These are phyloP conservation scores for Helicostylum pulchrum DNA, from an alignment of 192 early-diverging fungal species.

Conservation along the genomic window DNA sequence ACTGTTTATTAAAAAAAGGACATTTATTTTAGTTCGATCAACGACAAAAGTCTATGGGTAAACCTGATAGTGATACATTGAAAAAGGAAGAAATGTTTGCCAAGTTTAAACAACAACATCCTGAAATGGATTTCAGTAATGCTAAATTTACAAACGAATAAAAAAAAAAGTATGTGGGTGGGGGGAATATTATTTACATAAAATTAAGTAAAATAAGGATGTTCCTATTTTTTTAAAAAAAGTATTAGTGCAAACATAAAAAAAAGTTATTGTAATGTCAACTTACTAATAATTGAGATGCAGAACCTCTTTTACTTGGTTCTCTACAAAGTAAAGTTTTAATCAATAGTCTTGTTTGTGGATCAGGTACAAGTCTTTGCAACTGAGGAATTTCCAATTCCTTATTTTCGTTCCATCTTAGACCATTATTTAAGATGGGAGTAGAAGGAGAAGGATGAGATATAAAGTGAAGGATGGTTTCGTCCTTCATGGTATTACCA, in stretches of 20 bases:
- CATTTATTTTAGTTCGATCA: conserved; percentile 73
- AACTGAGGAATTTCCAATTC: conserved; percentile 47
- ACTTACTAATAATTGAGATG: conserved; percentile 40
- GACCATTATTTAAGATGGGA: conserved; percentile 39
- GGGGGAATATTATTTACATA: no score
- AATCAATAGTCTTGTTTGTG: conserved; percentile 38
- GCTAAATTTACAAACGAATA: conserved; percentile 11
- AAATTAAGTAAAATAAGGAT: neutral
- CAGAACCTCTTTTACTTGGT: conserved; percentile 38
- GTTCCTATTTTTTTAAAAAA: neutral
- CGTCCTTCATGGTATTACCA: conserved; percentile 39
- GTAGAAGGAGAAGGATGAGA: conserved; percentile 47
- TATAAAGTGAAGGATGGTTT: conserved; percentile 47
- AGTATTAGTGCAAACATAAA: no score
- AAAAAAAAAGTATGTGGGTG: neutral
- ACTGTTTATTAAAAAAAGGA: neutral
- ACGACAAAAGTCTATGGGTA: conserved; percentile 74
- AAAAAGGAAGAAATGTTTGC: conserved; percentile 74
- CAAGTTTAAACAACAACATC: conserved; percentile 67
- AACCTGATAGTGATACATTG: conserved; percentile 74
- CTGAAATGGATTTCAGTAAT: conserved; percentile 63
- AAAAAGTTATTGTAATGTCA: neutral
- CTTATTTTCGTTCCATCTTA: conserved; percentile 38
- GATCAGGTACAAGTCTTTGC: conserved; percentile 35
- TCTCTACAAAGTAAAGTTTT: conserved; percentile 39